Percentiles rank a stretch among this genome's conserved stretches.
phyloP scores from a whole-genome alignment of 2,329 filamentous ascomycete species.

The Thielaviopsis euricoi region DNA sequence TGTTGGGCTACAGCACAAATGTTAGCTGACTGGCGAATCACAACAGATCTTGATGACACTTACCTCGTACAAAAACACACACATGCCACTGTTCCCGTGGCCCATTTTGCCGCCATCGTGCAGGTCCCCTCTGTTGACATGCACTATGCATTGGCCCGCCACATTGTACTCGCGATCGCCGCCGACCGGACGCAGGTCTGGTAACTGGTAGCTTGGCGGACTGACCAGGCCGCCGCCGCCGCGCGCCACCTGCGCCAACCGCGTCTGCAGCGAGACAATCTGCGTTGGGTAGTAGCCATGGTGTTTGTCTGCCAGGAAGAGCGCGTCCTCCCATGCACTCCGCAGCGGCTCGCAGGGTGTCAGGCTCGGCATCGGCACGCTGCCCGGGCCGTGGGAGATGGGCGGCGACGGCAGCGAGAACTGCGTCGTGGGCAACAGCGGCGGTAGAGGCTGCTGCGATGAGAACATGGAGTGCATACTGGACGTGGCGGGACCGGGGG shows the following conservation, averaged over 20 bases:
- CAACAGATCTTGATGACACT: conserved; percentile 15
- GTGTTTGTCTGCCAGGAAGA: conserved; percentile 24
- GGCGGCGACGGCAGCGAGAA: conserved; percentile 2
- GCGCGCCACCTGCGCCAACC: conserved; percentile 16
- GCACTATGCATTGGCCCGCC: conserved; percentile 27
- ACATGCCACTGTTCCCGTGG: conserved; percentile 25
- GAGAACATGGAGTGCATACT: not conserved
- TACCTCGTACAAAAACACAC: conserved; percentile 38
- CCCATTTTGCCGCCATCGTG: conserved; percentile 17
- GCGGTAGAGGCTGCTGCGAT: conserved; percentile 3
- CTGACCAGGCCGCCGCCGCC: not conserved
- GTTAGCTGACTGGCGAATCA: too few relatives aligned
- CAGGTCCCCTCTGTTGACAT: not conserved
- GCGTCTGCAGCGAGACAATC: conserved; percentile 29
- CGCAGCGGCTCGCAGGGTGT: conserved; percentile 23
- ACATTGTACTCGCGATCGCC: conserved; percentile 24
- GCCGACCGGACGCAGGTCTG: conserved; percentile 22
- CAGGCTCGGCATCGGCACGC: not conserved
- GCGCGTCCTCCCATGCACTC: conserved; percentile 33
- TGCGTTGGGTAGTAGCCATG: conserved; percentile 22
- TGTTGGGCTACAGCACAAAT: conserved; percentile 26
- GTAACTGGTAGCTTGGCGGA: conserved; percentile 21
- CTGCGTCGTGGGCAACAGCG: conserved; percentile 1
- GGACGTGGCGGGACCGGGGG: not conserved
- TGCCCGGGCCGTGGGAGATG: conserved; percentile 3